Percentiles rank a stretch among this genome's conserved stretches.
These are phyloP conservation scores for Diaporthe capsici DNA, from an alignment of 2,329 filamentous ascomycete species.

Conservation along the genomic window DNA sequence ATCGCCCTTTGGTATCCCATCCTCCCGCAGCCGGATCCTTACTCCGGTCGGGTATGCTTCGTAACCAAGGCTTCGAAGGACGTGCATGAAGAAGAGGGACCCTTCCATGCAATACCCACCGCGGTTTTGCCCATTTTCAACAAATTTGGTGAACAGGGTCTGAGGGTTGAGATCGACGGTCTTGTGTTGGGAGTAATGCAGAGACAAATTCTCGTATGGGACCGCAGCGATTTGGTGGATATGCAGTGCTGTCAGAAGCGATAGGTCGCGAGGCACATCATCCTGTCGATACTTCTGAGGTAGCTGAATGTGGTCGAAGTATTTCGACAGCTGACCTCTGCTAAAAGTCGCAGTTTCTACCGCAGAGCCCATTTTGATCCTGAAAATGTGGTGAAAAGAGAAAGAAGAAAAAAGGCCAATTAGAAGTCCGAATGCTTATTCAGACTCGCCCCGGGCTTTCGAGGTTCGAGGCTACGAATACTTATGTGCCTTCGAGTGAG, in stretches of 20 bases:
- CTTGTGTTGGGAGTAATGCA: conserved; percentile 64
- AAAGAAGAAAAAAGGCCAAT: background rate
- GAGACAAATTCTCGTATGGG: conserved; percentile 69
- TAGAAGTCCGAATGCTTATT: background rate
- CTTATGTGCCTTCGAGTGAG: background rate
- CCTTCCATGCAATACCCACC: conserved; percentile 76
- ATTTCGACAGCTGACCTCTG: conserved; percentile 42
- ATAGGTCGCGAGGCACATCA: conserved; percentile 47
- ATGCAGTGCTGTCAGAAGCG: conserved; percentile 57
- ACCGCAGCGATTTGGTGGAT: conserved; percentile 63
- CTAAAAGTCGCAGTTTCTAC: background rate
- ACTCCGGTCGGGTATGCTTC: conserved; percentile 62
- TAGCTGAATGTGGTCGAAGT: conserved; percentile 46
- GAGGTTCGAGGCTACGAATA: background rate
- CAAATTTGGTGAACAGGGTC: conserved; percentile 64
- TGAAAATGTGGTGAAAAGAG: too few species aligned
- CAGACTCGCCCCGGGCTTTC: background rate
- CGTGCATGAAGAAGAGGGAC: conserved; percentile 62
- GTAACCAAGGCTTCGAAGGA: conserved; percentile 47
- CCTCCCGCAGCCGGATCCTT: conserved; percentile 57
- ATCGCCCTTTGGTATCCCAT: conserved; percentile 56
- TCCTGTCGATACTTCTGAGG: conserved; percentile 43
- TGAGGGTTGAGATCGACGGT: conserved; percentile 60
- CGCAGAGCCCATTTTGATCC: background rate
- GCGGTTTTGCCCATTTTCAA: conserved; percentile 56